Conservation (phyloP, 305 asterid genomes). For the Solanum hybrid region DNA sequence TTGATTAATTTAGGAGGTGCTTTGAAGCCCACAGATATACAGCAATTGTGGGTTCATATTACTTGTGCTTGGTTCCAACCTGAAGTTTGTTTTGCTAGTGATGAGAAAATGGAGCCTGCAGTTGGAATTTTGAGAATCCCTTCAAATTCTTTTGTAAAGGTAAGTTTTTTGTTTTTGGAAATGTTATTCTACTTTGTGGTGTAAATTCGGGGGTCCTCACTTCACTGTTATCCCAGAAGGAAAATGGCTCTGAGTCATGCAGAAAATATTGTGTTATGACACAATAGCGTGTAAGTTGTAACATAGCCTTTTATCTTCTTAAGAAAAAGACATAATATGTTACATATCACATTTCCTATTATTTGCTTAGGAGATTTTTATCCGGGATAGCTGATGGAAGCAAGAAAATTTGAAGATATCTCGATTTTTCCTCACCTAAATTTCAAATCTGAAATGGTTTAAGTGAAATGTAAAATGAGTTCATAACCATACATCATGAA, state of each 20-base stretch:
- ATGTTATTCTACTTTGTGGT: neutral
- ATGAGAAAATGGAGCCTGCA: conserved; percentile 98
- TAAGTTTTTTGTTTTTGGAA: conserved; percentile 6
- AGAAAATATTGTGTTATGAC: neutral
- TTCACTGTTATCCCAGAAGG: neutral
- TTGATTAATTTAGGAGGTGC: conserved; percentile 72
- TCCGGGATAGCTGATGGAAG: neutral
- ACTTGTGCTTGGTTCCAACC: conserved; percentile 99
- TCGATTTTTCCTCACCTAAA: neutral
- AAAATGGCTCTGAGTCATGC: neutral
- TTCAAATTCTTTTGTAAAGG: conserved; percentile 90
- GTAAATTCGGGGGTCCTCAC: neutral
- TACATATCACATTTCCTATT: neutral
- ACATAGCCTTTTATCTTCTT: neutral
- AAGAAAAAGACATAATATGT: neutral
- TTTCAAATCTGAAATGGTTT: neutral
- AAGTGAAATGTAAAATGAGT: neutral
- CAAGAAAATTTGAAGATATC: neutral
- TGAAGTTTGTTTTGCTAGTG: conserved; percentile 88
- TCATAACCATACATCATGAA: neutral
- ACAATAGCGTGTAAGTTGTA: neutral
- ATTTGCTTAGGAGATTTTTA: neutral
- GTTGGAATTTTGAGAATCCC: conserved; percentile 88
- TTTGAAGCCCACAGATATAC: conserved; percentile 82
- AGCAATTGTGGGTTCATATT: conserved; percentile 90